Conservation (phyloP, 1,139 yeast genomes). For the Pichia sp. region DNA sequence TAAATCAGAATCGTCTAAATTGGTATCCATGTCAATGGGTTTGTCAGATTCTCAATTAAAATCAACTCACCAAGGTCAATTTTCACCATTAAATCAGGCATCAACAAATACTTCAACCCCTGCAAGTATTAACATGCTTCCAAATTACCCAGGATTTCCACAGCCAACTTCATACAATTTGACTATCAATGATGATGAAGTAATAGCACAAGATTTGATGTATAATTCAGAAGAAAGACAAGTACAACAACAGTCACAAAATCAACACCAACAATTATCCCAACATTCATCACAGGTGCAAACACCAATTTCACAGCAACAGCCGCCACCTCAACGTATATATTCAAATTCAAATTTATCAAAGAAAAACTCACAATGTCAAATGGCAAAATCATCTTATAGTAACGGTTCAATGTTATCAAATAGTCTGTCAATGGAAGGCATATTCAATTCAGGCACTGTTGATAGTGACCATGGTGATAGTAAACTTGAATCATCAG, state of each 20-base stretch:
- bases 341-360: neutral
- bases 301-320: slow-evolving; percentile 6
- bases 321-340: neutral
- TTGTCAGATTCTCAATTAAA: slow-evolving; percentile 20
- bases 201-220: slow-evolving; percentile 1
- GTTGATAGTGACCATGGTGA: slow-evolving; percentile 13
- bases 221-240: slow-evolving; percentile 3
- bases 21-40: neutral
- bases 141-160: slow-evolving; percentile 6
- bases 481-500: slow-evolving; percentile 14
- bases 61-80: slow-evolving; percentile 2
- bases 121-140: slow-evolving; percentile 10
- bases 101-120: slow-evolving; percentile 14
- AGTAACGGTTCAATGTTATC: neutral
- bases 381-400: neutral
- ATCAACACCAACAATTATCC: slow-evolving; percentile 5
- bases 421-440: slow-evolving; percentile 2
- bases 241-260: neutral
- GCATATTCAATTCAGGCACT: slow-evolving; percentile 10
- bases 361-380: slow-evolving; percentile 3
- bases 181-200: neutral
- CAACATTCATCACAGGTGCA: slow-evolving; percentile 11
- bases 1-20: slow-evolving; percentile 7
- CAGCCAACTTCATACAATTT: slow-evolving; percentile 1
- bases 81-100: slow-evolving; percentile 2